These are phyloP conservation scores for Colletotrichum echinochloae DNA, from an alignment of 2,329 filamentous ascomycete genomes.

Conservation along the genomic window DNA sequence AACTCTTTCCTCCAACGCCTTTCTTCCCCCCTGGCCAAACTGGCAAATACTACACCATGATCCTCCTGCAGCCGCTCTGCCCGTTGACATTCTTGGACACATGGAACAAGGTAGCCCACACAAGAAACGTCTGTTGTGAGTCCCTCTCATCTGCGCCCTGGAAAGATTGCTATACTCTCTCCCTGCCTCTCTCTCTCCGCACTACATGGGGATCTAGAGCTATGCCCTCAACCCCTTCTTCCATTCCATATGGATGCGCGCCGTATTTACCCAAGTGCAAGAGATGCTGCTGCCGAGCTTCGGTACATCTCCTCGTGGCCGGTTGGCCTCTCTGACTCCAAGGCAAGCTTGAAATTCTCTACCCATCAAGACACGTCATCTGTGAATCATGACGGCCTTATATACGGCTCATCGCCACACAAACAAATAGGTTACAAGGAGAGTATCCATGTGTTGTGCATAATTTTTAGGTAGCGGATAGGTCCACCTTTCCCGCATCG, in stretches of 20 bases:
- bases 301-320: neutral
- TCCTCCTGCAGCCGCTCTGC: neutral
- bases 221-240: neutral
- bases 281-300: neutral
- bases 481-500: neutral
- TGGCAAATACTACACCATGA: neutral
- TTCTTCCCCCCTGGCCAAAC: neutral
- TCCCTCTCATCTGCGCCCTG: neutral
- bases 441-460: neutral
- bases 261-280: neutral
- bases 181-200: constrained; percentile 1
- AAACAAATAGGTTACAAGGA: neutral
- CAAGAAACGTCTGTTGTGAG: neutral
- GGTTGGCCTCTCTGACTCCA: neutral
- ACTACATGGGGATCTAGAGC: too few relatives aligned
- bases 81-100: neutral
- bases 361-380: neutral
- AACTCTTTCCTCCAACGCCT: neutral
- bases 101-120: neutral
- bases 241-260: neutral
- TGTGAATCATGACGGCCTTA: neutral
- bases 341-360: neutral
- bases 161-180: neutral
- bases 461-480: neutral
- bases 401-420: neutral